Evolutionary conservation across 805 yeast genomes (phyloP).

Genomic region (Wickerhamomyces rabaulensis): DNA sequence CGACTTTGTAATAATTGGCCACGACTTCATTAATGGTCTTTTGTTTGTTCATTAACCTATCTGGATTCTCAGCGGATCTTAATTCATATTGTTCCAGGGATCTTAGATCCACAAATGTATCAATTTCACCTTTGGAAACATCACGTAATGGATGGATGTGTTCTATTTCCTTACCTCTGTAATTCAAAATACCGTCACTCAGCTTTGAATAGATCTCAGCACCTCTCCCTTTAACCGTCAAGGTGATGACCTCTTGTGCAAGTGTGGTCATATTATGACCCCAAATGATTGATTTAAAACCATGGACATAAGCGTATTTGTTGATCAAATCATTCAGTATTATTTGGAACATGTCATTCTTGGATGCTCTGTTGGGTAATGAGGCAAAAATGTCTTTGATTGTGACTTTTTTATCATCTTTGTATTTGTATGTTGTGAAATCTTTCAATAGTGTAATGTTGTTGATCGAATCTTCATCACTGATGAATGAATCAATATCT

Average conservation of each 20-base stretch:
- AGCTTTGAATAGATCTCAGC: conserved; percentile 50
- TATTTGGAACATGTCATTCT: conserved; percentile 52
- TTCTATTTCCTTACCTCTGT: conserved; percentile 30
- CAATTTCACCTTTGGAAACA: conserved; percentile 62
- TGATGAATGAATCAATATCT: conserved; percentile 36
- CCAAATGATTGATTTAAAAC: conserved; percentile 55
- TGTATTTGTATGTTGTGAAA: conserved; percentile 9
- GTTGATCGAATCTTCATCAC: conserved; percentile 23
- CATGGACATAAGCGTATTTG: conserved; percentile 37
- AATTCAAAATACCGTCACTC: conserved; percentile 36
- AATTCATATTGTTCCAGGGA: conserved; percentile 15
- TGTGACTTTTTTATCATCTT: conserved; percentile 7
- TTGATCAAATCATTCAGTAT: conserved; percentile 43
- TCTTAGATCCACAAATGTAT: conserved; percentile 43
- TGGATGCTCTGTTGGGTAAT: conserved; percentile 52
- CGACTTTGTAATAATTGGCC: conserved; percentile 59
- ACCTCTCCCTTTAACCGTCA: conserved; percentile 87
- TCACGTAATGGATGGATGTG: conserved; percentile 73
- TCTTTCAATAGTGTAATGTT: conserved; percentile 29
- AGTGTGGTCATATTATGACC: conserved; percentile 80
- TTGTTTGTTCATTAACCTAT: conserved; percentile 49
- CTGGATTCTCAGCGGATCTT: conserved; percentile 12
- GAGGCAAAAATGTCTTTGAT: conserved; percentile 32
- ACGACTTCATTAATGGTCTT: conserved; percentile 82
- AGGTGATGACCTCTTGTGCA: conserved; percentile 73